A percentile compares a stretch with the other conserved stretches of the same genome.
Evolutionary conservation across 2,329 filamentous ascomycete genomes (phyloP).

Genomic region (Epichloe bromicola): DNA sequence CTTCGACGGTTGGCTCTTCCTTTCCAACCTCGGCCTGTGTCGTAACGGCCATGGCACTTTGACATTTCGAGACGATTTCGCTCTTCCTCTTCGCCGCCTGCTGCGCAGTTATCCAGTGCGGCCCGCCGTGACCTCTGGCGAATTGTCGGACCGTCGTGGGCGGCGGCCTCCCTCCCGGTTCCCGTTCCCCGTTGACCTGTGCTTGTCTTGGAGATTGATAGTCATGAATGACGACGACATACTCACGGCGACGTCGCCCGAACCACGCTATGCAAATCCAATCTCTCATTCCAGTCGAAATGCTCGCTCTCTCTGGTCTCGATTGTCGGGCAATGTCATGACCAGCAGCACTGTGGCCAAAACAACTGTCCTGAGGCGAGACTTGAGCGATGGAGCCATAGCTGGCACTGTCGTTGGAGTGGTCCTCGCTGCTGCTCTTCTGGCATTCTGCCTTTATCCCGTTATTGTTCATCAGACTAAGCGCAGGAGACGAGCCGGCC

Average conservation of each 20-base stretch:
- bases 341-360: conserved; percentile 3
- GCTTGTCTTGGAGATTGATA: neutral
- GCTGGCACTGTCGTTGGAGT: conserved; percentile 26
- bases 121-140: neutral
- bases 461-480: conserved; percentile 22
- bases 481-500: conserved; percentile 13
- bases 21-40: neutral
- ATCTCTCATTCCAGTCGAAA: neutral
- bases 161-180: neutral
- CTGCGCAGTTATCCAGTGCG: neutral
- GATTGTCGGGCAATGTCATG: neutral
- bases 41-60: neutral
- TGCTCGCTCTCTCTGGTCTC: neutral
- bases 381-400: conserved; percentile 21
- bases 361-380: conserved; percentile 13
- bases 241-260: neutral
- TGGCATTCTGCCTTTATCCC: conserved; percentile 27
- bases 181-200: neutral
- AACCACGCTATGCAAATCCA: neutral
- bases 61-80: neutral
- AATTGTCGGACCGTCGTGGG: neutral
- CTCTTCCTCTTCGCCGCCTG: neutral
- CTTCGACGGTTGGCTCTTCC: neutral
- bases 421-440: conserved; percentile 19
- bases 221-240: conserved; percentile 1